phyloP scores from a whole-genome alignment of 1,139 yeast genomes.

The Suhomyces maxii region DNA sequence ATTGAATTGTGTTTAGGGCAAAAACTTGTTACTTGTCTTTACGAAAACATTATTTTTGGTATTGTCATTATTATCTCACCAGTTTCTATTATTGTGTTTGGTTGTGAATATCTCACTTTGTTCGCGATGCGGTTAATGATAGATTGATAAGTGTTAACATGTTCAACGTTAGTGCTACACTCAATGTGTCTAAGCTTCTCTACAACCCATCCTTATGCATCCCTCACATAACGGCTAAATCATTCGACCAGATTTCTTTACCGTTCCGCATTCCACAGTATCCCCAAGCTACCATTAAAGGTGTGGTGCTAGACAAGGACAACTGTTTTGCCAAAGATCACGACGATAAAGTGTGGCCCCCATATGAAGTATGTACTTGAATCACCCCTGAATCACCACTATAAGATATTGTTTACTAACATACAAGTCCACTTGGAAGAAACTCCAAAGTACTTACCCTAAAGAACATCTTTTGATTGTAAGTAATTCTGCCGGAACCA shows the following conservation, averaged over 20 bases:
- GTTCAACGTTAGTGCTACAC: slow-evolving; percentile 72
- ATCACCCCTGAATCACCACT: no score
- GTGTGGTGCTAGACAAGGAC: slow-evolving; percentile 89
- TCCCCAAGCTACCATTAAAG: slow-evolving; percentile 49
- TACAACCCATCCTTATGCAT: slow-evolving; percentile 66
- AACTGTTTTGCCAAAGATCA: slow-evolving; percentile 91
- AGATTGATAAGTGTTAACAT: slow-evolving; percentile 12
- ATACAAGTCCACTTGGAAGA: slow-evolving; percentile 52
- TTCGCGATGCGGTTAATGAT: no score
- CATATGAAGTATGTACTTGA: slow-evolving; percentile 40
- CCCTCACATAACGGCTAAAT: slow-evolving; percentile 64
- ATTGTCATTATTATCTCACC: no score
- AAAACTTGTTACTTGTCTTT: no score
- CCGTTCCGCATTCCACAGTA: slow-evolving; percentile 10
- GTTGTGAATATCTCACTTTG: no score
- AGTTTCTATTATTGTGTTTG: no score
- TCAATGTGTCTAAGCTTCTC: slow-evolving; percentile 62
- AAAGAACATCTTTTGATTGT: slow-evolving; percentile 72
- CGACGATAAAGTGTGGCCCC: slow-evolving; percentile 79
- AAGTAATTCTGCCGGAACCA: slow-evolving; percentile 91
- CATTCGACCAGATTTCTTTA: slow-evolving; percentile 58
- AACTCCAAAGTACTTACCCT: slow-evolving; percentile 57
- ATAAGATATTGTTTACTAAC: not conserved
- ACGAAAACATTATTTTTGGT: no score
- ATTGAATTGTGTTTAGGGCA: no score